phyloP scores from a whole-genome alignment of 2,329 filamentous ascomycete species.

The Didymella keratinophila region DNA sequence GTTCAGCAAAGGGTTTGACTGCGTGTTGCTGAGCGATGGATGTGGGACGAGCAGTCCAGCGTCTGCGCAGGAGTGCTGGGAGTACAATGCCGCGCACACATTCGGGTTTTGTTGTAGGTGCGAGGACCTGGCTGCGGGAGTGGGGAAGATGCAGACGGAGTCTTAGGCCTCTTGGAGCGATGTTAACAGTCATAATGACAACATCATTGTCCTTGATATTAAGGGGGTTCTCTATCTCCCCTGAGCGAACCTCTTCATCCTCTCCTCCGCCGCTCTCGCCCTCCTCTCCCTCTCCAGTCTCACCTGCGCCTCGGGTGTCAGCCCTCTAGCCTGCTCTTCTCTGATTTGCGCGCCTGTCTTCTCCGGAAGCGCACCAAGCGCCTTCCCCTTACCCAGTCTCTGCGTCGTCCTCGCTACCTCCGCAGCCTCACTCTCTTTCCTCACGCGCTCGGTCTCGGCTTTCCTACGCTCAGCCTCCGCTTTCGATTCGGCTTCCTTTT shows the following conservation, averaged over 20 bases:
- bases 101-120: constrained; percentile 53
- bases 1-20: constrained; percentile 55
- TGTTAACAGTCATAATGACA: no score
- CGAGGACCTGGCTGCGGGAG: constrained; percentile 41
- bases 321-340: constrained; percentile 81
- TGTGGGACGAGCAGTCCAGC: constrained; percentile 52
- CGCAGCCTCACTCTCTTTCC: constrained; percentile 61
- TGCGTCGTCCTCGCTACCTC: constrained; percentile 61
- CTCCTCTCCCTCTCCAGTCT: constrained; percentile 86
- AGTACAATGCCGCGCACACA: constrained; percentile 52
- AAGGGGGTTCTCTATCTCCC: constrained; percentile 17
- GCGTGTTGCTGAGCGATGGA: constrained; percentile 52
- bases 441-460: constrained; percentile 76
- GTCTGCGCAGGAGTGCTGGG: constrained; percentile 51
- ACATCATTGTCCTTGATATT: neutral
- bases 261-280: constrained; percentile 89
- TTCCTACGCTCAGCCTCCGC: constrained; percentile 68
- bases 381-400: constrained; percentile 56
- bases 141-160: constrained; percentile 5
- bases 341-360: constrained; percentile 83
- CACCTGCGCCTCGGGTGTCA: constrained; percentile 87
- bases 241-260: constrained; percentile 66
- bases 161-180: neutral
- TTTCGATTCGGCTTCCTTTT: constrained; percentile 72
- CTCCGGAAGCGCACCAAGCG: constrained; percentile 63